Base-by-base conservation (phyloP, 805 yeast species). In the Kregervanrija fluxuum region DNA sequence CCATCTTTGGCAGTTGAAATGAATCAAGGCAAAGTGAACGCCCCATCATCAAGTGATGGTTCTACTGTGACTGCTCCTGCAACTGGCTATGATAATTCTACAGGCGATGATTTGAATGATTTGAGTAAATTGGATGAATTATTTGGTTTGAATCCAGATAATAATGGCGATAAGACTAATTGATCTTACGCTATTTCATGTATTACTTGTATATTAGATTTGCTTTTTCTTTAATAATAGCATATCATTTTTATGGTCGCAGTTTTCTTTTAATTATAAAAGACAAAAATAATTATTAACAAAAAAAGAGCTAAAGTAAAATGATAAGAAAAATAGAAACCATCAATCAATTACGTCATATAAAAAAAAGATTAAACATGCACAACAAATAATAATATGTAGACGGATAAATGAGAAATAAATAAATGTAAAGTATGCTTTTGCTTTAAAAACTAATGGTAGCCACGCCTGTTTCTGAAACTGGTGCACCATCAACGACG, bases 381-480 rank as follows among this genome's bases (percentile, higher is more conserved):
- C 28, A 22, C 8, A 22, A 22, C 28, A 6, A 22, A 22, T 22
- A 22, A n/a, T n/a, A 33, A 33, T 33, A 4, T 33, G 36, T 48
- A 50, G 35, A 40, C 43, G 30, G 42, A 37, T 38, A 51, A 28
- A 35, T n/a, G 17, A 40, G 10, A 34, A 16, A 28, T 14, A 33
- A 33, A 33, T n/a, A n/a, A 33, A 33, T 33, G 35, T 33, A 33
- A 33, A 14, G 13, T 13, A 6, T 5, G 30, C 12, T 17, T 12
- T 30, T 39, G n/a, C 12, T 35, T 36, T 33, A 45, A 4, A 48
- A 33, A 4, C 42, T 30, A 17, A 51, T 37, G 17, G 59, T 54
- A 5, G 65, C 68, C 31, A 82, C 79, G 5, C 88, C 86, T 8
- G 79, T 71, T 50, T 80, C 85, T 53, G 74, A 80, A 16, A 62